Conservation (phyloP, 148 eudicot species). For the Rhododendron henanense region DNA sequence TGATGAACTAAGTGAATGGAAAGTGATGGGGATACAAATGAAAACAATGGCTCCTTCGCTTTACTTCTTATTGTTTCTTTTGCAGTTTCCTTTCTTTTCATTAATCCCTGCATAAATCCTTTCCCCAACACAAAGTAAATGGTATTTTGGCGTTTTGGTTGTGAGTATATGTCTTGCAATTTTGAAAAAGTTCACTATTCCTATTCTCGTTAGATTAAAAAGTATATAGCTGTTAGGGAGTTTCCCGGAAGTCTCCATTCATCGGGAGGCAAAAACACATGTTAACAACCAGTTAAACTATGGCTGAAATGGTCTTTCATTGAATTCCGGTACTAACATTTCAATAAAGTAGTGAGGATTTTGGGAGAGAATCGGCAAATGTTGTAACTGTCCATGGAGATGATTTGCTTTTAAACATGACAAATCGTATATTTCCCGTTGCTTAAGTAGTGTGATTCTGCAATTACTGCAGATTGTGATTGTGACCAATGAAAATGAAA, state of each 20-base stretch:
- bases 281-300: neutral
- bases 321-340: neutral
- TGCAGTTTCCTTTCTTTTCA: neutral
- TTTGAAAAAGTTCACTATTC: neutral
- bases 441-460: neutral
- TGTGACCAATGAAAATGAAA: conserved; percentile 44
- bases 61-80: neutral
- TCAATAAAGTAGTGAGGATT: neutral
- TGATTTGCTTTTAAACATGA: neutral
- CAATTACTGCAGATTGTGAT: conserved; percentile 37
- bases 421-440: neutral
- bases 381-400: neutral
- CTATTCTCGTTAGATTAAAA: neutral
- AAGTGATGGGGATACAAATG: neutral
- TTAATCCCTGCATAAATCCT: neutral
- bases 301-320: neutral
- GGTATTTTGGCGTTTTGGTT: neutral
- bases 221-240: neutral
- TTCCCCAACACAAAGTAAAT: neutral
- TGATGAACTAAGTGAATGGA: neutral
- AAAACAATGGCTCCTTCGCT: neutral
- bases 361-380: neutral
- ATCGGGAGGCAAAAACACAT: neutral
- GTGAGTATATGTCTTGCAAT: neutral
- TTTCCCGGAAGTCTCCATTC: too few species aligned